phyloP scores from a whole-genome alignment of 1,284 basidiomycete species.

The Xanthoconium separans region DNA sequence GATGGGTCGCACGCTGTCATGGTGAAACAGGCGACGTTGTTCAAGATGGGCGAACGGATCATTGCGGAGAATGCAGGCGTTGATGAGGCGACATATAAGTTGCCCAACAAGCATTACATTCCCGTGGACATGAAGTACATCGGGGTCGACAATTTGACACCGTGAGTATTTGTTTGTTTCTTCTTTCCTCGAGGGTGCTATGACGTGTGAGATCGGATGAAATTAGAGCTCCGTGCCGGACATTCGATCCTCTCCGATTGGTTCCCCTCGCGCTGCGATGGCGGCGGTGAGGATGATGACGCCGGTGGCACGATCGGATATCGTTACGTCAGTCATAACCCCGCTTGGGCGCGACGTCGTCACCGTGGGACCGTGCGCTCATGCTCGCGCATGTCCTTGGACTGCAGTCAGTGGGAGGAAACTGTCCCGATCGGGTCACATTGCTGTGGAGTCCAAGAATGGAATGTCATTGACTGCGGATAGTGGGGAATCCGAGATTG shows the following conservation, averaged over 20 bases:
- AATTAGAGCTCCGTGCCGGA: conserved; percentile 6
- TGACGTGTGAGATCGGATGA: conserved; percentile 24
- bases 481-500: conserved; percentile 11
- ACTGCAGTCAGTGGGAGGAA: neutral
- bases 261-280: conserved; percentile 3
- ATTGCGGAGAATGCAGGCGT: conserved; percentile 67
- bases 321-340: conserved; percentile 23
- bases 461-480: conserved; percentile 9
- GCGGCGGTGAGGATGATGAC: conserved; percentile 23
- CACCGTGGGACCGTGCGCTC: conserved; percentile 17
- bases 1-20: neutral
- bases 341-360: conserved; percentile 4
- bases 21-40: conserved; percentile 73
- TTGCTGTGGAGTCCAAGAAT: conserved; percentile 12
- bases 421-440: conserved; percentile 4
- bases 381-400: conserved; percentile 1
- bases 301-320: conserved; percentile 24
- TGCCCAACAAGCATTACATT: conserved; percentile 96
- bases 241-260: conserved; percentile 8
- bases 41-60: conserved; percentile 82
- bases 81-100: conserved; percentile 64
- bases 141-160: conserved; percentile 50
- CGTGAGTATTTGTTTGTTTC: conserved; percentile 35
- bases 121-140: conserved; percentile 76
- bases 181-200: neutral